Conservation (phyloP, 495 filamentous ascomycete species). For the Stereocaulon alpinum region DNA sequence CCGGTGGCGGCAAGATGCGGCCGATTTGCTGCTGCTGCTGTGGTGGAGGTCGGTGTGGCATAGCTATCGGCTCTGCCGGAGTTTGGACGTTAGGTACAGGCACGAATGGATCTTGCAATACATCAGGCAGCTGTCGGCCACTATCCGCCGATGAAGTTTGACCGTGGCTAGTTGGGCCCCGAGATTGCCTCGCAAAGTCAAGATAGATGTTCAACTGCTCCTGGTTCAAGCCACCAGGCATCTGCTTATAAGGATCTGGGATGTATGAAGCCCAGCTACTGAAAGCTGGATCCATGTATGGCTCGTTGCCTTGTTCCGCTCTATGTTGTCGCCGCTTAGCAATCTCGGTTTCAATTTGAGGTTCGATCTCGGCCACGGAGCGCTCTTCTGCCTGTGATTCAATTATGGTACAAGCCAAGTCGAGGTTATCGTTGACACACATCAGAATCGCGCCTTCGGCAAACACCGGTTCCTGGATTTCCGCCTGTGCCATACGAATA, state of each 20-base stretch:
- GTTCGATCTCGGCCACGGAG: conserved; percentile 86
- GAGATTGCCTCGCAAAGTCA: conserved; percentile 78
- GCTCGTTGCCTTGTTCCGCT: conserved; percentile 59
- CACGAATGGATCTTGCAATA: conserved; percentile 77
- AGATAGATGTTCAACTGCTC: conserved; percentile 95
- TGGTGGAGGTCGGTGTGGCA: conserved; percentile 53
- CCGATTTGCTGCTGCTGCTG: conserved; percentile 48
- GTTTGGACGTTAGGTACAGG: conserved; percentile 65
- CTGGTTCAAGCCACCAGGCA: conserved; percentile 68
- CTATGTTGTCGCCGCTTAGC: conserved; percentile 64
- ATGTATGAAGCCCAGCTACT: conserved; percentile 83
- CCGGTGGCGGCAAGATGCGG: conserved; percentile 35
- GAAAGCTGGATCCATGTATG: conserved; percentile 68
- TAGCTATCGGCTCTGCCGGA: conserved; percentile 66
- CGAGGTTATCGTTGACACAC: conserved; percentile 97
- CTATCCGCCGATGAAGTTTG: conserved; percentile 49
- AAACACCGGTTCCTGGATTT: conserved; percentile 59
- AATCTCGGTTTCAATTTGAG: conserved; percentile 69
- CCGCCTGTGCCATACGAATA: conserved; percentile 65
- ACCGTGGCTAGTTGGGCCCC: conserved; percentile 46
- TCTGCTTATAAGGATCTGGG: conserved; percentile 78
- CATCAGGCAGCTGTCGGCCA: conserved; percentile 52
- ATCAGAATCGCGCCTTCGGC: conserved; percentile 86
- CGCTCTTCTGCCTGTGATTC: conserved; percentile 91
- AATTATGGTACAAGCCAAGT: conserved; percentile 81